A percentile compares a stretch with the other conserved stretches of the same genome.
phyloP scores from a whole-genome alignment of 208 protist species.

The Angomonas deanei region DNA sequence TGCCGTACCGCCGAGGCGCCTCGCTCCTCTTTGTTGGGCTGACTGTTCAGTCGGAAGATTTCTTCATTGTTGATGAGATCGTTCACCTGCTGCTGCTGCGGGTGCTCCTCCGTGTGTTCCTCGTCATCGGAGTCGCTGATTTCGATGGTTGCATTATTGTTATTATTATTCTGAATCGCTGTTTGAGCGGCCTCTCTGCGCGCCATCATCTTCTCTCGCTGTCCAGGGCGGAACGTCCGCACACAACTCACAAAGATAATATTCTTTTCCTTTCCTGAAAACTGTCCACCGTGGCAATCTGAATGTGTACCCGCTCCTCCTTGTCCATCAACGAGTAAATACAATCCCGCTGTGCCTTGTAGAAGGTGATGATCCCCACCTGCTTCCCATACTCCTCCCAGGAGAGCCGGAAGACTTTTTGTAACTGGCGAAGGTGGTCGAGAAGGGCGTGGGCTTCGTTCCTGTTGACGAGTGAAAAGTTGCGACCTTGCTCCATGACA shows the following conservation, averaged over 20 bases:
- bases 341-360: conserved; percentile 53
- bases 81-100: too few relatives aligned
- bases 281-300: conserved; percentile 89
- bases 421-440: conserved; percentile 61
- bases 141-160: background rate
- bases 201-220: background rate
- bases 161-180: background rate
- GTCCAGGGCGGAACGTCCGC: conserved; percentile 21
- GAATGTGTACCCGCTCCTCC: conserved; percentile 53
- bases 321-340: conserved; percentile 34
- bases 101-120: too few relatives aligned
- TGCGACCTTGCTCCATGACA: conserved; percentile 21
- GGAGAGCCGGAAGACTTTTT: conserved; percentile 37
- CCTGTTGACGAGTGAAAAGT: conserved; percentile 35
- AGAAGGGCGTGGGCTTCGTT: conserved; percentile 58
- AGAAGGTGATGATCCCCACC: conserved; percentile 82
- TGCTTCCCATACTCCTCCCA: conserved; percentile 44
- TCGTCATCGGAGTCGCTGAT: too few relatives aligned
- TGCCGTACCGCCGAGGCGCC: background rate
- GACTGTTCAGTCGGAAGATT: too few relatives aligned
- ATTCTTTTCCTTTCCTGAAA: conserved; percentile 94
- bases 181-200: background rate
- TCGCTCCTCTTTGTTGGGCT: background rate
- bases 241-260: conserved; percentile 91
- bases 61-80: too few relatives aligned